Conservation (phyloP, 345 rosid genomes). For the Iberis pinnata region DNA sequence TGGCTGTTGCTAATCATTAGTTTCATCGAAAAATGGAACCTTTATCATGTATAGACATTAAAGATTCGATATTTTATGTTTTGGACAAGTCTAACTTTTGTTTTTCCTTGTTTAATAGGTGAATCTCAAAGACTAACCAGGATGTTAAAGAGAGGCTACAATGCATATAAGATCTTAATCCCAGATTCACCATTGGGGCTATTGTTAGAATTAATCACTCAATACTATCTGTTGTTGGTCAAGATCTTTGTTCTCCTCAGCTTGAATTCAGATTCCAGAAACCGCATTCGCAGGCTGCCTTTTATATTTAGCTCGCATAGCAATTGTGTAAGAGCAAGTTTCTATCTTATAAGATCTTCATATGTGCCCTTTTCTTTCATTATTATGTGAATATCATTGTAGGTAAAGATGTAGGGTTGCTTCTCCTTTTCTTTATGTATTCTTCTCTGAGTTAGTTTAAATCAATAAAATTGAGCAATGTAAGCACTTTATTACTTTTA, state of each 20-base stretch:
- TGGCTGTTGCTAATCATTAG: not conserved
- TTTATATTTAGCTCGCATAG: constrained; percentile 19
- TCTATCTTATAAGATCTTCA: not conserved
- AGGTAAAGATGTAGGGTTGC: not conserved
- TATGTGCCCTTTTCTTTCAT: no score
- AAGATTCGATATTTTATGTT: not conserved
- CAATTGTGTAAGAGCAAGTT: not conserved
- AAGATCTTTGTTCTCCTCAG: constrained; percentile 15
- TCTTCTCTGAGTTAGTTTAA: not conserved
- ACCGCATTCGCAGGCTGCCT: constrained; percentile 19
- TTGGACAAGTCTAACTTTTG: not conserved
- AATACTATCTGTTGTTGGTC: constrained; percentile 12
- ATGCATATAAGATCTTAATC: not conserved
- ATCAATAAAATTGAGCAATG: no score
- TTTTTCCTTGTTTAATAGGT: constrained; percentile 15
- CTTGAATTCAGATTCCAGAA: constrained; percentile 10
- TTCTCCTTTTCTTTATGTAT: not conserved
- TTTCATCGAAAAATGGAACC: not conserved
- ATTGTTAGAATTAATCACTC: not conserved
- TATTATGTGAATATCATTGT: not conserved
- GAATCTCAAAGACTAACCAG: constrained; percentile 12
- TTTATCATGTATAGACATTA: not conserved
- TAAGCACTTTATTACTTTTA: no score
- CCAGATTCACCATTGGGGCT: constrained; percentile 1
- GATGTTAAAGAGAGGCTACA: constrained; percentile 9